Conservation (phyloP, 805 yeast genomes). For the Wickerhamiella kurtzmanii region DNA sequence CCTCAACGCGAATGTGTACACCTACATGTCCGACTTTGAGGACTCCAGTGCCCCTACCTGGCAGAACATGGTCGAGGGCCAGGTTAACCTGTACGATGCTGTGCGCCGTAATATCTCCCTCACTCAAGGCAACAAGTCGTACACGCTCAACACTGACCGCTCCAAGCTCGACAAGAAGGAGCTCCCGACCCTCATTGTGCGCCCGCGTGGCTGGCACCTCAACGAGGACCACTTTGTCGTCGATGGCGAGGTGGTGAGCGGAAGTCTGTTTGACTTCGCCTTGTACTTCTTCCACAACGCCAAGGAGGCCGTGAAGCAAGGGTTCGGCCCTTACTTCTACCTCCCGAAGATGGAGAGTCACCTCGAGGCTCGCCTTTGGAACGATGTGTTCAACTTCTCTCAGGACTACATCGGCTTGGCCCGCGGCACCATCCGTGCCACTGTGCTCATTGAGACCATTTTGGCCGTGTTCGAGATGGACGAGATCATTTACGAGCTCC, state of each 20-base stretch:
- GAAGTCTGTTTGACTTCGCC: slow-evolving; percentile 57
- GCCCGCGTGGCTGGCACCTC: slow-evolving; percentile 64
- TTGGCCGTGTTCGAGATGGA: slow-evolving; percentile 69
- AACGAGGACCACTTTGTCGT: slow-evolving; percentile 51
- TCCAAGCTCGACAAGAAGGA: slow-evolving; percentile 25
- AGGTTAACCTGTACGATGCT: slow-evolving; percentile 56
- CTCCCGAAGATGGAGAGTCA: slow-evolving; percentile 69
- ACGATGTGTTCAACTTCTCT: slow-evolving; percentile 50
- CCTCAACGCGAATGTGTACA: slow-evolving; percentile 52
- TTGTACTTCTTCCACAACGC: slow-evolving; percentile 60
- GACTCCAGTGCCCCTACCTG: slow-evolving; percentile 63
- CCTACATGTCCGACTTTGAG: slow-evolving; percentile 67
- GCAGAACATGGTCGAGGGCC: slow-evolving; percentile 54
- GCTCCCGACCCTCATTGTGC: slow-evolving; percentile 40
- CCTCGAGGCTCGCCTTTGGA: slow-evolving; percentile 64
- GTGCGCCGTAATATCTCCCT: slow-evolving; percentile 42
- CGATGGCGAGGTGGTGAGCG: slow-evolving; percentile 56
- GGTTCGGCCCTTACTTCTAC: slow-evolving; percentile 60
- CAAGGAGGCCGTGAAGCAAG: slow-evolving; percentile 39
- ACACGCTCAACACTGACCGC: slow-evolving; percentile 41
- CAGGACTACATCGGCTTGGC: slow-evolving; percentile 52
- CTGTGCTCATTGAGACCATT: slow-evolving; percentile 59
- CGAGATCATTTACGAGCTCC: slow-evolving; percentile 59
- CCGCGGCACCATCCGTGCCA: slow-evolving; percentile 58
- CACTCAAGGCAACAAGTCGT: slow-evolving; percentile 28